These are phyloP conservation scores for Anacardium occidentale DNA, from an alignment of 345 rosid species.

Conservation along the genomic window DNA sequence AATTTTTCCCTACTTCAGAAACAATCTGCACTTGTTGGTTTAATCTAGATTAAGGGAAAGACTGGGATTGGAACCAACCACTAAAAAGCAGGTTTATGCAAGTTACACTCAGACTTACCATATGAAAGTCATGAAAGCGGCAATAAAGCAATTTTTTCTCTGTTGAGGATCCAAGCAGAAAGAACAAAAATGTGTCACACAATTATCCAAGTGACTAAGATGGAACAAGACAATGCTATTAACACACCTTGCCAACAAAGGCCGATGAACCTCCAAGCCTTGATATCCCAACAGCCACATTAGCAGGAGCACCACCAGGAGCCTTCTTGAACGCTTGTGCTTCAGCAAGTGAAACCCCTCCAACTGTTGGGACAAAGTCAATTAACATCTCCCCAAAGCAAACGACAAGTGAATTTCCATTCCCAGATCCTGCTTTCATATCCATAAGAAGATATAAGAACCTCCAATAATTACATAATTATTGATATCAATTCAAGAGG, in stretches of 20 bases:
- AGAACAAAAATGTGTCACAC: no score
- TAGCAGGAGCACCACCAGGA: conserved; percentile 98
- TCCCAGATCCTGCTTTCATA: conserved; percentile 18
- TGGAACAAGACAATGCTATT: conserved; percentile 1
- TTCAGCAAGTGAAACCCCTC: conserved; percentile 87
- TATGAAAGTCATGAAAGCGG: no score
- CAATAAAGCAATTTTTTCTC: no score
- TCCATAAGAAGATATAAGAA: conserved; percentile 30
- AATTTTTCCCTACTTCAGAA: neutral
- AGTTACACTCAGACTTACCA: no score
- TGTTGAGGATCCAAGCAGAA: no score
- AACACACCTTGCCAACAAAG: conserved; percentile 86
- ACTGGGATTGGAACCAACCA: neutral
- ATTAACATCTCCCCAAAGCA: conserved; percentile 97
- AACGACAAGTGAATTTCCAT: conserved; percentile 48
- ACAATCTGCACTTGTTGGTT: neutral
- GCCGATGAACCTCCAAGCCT: conserved; percentile 93
- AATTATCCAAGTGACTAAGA: no score
- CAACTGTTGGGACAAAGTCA: conserved; percentile 89
- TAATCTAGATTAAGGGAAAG: neutral
- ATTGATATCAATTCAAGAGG: neutral
- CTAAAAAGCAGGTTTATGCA: no score
- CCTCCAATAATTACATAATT: conserved; percentile 28
- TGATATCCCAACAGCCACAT: conserved; percentile 92
- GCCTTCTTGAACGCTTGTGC: conserved; percentile 97